phyloP scores from a whole-genome alignment of 768 basidiomycete species.

The Podaxis sp. region DNA sequence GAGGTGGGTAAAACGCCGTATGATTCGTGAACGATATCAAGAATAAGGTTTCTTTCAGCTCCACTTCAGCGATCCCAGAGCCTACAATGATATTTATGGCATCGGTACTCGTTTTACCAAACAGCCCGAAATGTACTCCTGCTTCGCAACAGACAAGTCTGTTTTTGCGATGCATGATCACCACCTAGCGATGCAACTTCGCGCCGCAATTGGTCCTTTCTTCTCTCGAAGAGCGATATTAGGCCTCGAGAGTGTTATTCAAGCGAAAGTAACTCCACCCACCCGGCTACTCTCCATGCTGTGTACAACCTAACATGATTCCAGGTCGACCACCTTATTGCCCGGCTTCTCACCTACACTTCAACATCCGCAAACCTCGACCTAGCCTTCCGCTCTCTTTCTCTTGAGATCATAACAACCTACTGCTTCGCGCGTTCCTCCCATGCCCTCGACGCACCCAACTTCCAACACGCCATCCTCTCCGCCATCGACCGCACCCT shows the following conservation, averaged over 20 bases:
- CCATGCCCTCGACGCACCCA: conserved; percentile 27
- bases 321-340: conserved; percentile 35
- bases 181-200: conserved; percentile 32
- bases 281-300: neutral
- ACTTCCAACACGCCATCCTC: conserved; percentile 35
- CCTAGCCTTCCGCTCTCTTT: conserved; percentile 37
- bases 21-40: neutral
- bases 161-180: conserved; percentile 36
- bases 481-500: conserved; percentile 35
- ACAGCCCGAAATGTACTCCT: conserved; percentile 34
- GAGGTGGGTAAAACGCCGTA: conserved; percentile 27
- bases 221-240: conserved; percentile 42
- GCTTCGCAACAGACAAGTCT: conserved; percentile 36
- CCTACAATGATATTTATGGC: conserved; percentile 41
- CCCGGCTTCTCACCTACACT: conserved; percentile 22
- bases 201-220: conserved; percentile 37
- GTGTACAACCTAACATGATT: neutral
- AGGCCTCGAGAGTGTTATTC: conserved; percentile 34
- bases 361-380: conserved; percentile 32
- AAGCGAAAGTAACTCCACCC: conserved; percentile 29
- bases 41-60: conserved; percentile 27
- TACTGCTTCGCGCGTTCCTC: conserved; percentile 38
- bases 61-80: conserved; percentile 41
- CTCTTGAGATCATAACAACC: conserved; percentile 39
- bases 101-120: conserved; percentile 37